Evolutionary conservation across 2,329 filamentous ascomycete species (phyloP).

Genomic region (Cladosporium phlei): DNA sequence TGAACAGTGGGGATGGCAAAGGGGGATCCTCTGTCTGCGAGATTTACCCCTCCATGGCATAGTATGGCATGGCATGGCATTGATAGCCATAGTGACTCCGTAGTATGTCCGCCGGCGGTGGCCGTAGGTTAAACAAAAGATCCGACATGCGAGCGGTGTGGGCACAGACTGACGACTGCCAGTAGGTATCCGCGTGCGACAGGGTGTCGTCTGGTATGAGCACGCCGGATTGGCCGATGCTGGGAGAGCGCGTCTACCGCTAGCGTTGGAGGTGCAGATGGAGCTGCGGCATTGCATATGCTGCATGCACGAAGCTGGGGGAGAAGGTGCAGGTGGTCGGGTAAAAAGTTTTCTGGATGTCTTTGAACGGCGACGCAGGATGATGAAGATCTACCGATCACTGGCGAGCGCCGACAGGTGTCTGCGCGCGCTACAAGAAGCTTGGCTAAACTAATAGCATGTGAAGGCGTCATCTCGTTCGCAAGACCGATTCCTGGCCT

Average conservation of each 20-base stretch:
- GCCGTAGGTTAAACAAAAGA: background rate
- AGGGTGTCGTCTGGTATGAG: slow-evolving; percentile 5
- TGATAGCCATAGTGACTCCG: slow-evolving; percentile 5
- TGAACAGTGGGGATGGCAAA: too few relatives aligned
- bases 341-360: slow-evolving; percentile 5
- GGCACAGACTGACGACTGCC: slow-evolving; percentile 9
- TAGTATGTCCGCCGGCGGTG: slow-evolving; percentile 6
- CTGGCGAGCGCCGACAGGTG: background rate
- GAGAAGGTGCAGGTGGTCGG: background rate
- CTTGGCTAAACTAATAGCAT: background rate
- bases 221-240: slow-evolving; percentile 2
- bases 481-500: too few relatives aligned
- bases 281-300: background rate
- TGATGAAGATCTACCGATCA: slow-evolving; percentile 4
- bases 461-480: slow-evolving; percentile 9
- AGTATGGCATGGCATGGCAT: slow-evolving; percentile 1
- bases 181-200: slow-evolving; percentile 12
- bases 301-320: slow-evolving; percentile 6
- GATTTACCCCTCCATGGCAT: background rate
- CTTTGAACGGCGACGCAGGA: background rate
- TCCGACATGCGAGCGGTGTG: slow-evolving; percentile 12
- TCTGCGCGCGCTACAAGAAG: background rate
- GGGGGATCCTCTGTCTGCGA: background rate
- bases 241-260: slow-evolving; percentile 7
- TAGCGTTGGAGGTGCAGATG: slow-evolving; percentile 4